These are phyloP conservation scores for Sugiyamaella mastotermitis DNA, from an alignment of 805 yeast genomes.

Conservation along the genomic window DNA sequence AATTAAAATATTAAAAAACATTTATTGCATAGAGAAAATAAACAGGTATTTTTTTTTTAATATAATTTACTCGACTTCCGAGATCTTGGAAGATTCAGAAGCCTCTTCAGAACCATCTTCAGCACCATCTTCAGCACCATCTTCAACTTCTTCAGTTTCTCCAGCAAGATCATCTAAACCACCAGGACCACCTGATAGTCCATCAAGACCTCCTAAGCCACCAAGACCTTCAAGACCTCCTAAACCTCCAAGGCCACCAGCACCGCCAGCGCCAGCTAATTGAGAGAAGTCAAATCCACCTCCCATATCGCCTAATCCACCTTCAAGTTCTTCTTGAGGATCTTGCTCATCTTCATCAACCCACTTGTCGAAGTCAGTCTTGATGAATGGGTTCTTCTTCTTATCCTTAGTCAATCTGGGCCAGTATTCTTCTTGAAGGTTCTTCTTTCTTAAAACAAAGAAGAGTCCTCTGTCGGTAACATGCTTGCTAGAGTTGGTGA, in stretches of 20 bases:
- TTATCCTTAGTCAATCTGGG: slow-evolving; percentile 90
- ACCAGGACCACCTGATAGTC: slow-evolving; percentile 7
- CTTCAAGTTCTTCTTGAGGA: slow-evolving; percentile 41
- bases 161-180: slow-evolving; percentile 5
- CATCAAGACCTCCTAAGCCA: slow-evolving; percentile 8
- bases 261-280: slow-evolving; percentile 24
- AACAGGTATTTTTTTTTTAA: no score
- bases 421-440: slow-evolving; percentile 75
- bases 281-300: slow-evolving; percentile 35
- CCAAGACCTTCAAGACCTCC: slow-evolving; percentile 7
- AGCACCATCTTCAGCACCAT: slow-evolving; percentile 4
- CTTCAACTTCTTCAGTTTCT: slow-evolving; percentile 6
- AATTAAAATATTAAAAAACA: no score
- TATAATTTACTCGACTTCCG: no score
- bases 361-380: slow-evolving; percentile 97
- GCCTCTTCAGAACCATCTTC: background rate
- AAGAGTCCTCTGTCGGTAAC: slow-evolving; percentile 58
- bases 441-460: slow-evolving; percentile 66
- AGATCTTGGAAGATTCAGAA: background rate
- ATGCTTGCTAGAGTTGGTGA: slow-evolving; percentile 52
- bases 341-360: slow-evolving; percentile 98
- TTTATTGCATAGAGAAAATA: no score
- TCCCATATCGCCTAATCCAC: slow-evolving; percentile 35
- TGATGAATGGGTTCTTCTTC: slow-evolving; percentile 68
- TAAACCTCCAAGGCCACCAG: slow-evolving; percentile 11